phyloP scores from a whole-genome alignment of 2,329 filamentous ascomycete genomes.

The Metarhizium sp. region DNA sequence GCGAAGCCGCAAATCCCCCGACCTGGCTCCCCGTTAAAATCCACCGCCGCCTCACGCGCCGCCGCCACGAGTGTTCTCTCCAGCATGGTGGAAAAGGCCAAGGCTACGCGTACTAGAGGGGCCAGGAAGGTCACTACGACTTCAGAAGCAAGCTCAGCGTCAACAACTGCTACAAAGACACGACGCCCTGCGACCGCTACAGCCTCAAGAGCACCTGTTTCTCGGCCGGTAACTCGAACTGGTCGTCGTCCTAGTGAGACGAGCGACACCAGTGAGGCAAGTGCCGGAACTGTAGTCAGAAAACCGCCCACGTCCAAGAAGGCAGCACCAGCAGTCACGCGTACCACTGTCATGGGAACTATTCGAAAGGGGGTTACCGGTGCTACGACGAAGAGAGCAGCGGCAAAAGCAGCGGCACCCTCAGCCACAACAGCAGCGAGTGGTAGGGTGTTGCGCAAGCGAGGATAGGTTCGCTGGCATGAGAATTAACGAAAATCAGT shows the following conservation, averaged over 20 bases:
- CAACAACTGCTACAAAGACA: constrained; percentile 25
- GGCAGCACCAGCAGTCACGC: constrained; percentile 24
- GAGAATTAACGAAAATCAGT: not conserved
- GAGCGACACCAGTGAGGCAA: constrained; percentile 56
- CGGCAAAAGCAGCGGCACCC: constrained; percentile 29
- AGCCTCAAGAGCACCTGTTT: constrained; percentile 19
- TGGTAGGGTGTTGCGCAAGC: constrained; percentile 46
- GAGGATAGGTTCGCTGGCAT: constrained; percentile 24
- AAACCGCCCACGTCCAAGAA: constrained; percentile 34
- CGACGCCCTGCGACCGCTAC: constrained; percentile 17
- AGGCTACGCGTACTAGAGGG: constrained; percentile 41
- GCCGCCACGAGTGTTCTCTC: constrained; percentile 38
- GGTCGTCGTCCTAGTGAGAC: constrained; percentile 45
- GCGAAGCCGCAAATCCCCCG: constrained; percentile 48
- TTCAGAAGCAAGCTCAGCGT: constrained; percentile 34
- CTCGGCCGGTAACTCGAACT: constrained; percentile 34
- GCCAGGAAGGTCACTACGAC: constrained; percentile 36
- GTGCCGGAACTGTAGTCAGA: constrained; percentile 55
- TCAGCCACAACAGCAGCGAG: constrained; percentile 33
- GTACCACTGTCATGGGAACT: constrained; percentile 44
- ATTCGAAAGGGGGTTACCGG: constrained; percentile 42
- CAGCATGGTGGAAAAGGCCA: constrained; percentile 52
- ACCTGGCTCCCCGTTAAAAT: constrained; percentile 55
- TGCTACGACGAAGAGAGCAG: constrained; percentile 39
- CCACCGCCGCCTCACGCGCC: constrained; percentile 28